Percentiles rank a stretch among this genome's conserved stretches.
These are phyloP conservation scores for Epichloe elymi DNA, from an alignment of 2,329 filamentous ascomycete species.

Conservation along the genomic window DNA sequence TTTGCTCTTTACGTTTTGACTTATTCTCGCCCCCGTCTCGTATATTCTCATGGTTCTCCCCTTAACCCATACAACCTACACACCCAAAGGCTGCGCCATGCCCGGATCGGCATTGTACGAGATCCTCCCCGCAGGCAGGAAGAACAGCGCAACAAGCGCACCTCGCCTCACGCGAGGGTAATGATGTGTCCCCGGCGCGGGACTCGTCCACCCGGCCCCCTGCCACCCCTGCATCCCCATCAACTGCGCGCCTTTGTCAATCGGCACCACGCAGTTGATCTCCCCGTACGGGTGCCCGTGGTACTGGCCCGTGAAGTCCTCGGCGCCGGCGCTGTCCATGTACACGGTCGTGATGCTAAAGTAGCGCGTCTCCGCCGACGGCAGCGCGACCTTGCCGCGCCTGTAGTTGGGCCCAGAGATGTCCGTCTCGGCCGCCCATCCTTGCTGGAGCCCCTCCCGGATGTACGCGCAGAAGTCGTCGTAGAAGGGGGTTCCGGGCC, in stretches of 20 bases:
- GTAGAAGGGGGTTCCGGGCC: conserved; percentile 28
- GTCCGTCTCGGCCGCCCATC: conserved; percentile 30
- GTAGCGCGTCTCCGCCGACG: conserved; percentile 31
- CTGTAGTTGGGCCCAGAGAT: conserved; percentile 33
- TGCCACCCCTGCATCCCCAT: conserved; percentile 44
- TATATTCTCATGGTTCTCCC: too few relatives aligned
- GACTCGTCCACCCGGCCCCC: conserved; percentile 39
- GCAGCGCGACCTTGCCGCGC: conserved; percentile 31
- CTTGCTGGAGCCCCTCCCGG: conserved; percentile 28
- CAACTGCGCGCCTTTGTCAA: conserved; percentile 35
- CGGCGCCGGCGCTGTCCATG: conserved; percentile 30
- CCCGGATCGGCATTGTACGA: conserved; percentile 32
- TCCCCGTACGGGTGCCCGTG: conserved; percentile 42
- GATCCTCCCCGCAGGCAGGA: conserved; percentile 41
- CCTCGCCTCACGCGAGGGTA: conserved; percentile 38
- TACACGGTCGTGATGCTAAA: conserved; percentile 46
- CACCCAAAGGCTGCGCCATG: conserved; percentile 23
- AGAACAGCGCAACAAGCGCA: conserved; percentile 38
- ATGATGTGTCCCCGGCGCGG: conserved; percentile 42
- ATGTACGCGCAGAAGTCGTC: conserved; percentile 27
- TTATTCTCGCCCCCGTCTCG: too few relatives aligned
- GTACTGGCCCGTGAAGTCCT: conserved; percentile 39
- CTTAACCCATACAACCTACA: neutral
- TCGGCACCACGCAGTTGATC: conserved; percentile 40
- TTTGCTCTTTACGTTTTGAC: too few relatives aligned